Percentiles rank a stretch among this genome's conserved stretches.
phyloP scores from a whole-genome alignment of 2,329 filamentous ascomycete species.

The Penicillium rolfsii region DNA sequence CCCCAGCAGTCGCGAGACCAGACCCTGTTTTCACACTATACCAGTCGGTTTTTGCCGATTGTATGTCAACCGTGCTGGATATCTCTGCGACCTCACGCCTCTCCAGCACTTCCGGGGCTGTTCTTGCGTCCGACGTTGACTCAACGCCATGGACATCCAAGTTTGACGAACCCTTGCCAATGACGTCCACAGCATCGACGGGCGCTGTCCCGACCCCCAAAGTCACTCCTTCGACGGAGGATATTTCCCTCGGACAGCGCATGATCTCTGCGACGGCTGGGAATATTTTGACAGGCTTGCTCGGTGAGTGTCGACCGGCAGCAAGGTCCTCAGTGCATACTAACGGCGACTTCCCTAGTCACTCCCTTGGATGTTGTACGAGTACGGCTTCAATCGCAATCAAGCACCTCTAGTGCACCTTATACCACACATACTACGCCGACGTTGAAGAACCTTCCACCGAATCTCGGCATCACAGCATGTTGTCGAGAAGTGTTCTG shows the following conservation, averaged over 20 bases:
- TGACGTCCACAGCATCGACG: conserved; percentile 38
- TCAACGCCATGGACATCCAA: conserved; percentile 37
- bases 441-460: conserved; percentile 70
- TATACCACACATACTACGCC: conserved; percentile 56
- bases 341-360: conserved; percentile 56
- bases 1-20: conserved; percentile 8
- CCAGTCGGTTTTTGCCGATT: conserved; percentile 11
- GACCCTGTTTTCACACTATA: neutral
- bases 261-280: conserved; percentile 94
- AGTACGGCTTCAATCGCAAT: conserved; percentile 89
- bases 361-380: conserved; percentile 97
- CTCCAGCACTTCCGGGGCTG: conserved; percentile 12
- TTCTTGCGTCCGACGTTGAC: conserved; percentile 21
- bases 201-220: conserved; percentile 24
- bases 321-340: neutral
- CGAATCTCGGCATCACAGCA: conserved; percentile 86
- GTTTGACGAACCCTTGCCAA: conserved; percentile 40
- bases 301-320: conserved; percentile 63
- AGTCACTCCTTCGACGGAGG: conserved; percentile 26
- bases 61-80: conserved; percentile 23
- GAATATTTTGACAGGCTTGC: conserved; percentile 83
- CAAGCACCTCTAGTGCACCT: conserved; percentile 56
- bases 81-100: conserved; percentile 11
- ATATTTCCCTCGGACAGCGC: conserved; percentile 83
- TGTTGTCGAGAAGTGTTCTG: conserved; percentile 98